Evolutionary conservation across 352 stramenopile species (phyloP).

Genomic region (Phytophthora megakarya): DNA sequence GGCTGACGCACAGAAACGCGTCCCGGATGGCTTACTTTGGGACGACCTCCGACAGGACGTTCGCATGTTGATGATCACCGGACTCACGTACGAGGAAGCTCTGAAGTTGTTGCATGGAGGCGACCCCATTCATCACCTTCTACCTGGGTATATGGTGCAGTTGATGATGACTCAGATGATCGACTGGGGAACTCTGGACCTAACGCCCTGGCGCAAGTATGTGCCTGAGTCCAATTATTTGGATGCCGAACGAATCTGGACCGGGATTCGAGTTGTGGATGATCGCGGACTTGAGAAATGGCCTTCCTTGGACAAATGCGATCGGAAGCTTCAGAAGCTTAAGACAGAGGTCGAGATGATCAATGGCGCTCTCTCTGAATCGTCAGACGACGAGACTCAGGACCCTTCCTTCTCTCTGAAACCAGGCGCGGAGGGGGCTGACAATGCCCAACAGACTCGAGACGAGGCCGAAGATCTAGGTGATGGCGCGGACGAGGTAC

Average conservation of each 20-base stretch:
- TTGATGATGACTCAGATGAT: background rate
- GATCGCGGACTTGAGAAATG: background rate
- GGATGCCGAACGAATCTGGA: background rate
- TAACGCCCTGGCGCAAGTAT: background rate
- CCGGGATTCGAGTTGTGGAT: background rate
- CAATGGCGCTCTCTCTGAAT: too few species aligned
- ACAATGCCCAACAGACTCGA: too few species aligned
- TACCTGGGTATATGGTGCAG: background rate
- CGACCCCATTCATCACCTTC: background rate
- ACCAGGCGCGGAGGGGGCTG: too few species aligned
- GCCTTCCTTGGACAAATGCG: background rate
- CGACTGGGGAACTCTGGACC: background rate
- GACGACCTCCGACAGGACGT: background rate
- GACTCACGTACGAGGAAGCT: too few species aligned
- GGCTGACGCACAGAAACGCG: too few species aligned
- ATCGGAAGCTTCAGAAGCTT: background rate
- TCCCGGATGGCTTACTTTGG: too few species aligned
- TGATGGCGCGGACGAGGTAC: too few species aligned
- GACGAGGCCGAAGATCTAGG: too few species aligned
- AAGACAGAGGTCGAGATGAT: too few species aligned
- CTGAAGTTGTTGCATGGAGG: background rate
- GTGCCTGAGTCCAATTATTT: background rate
- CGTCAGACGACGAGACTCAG: too few species aligned
- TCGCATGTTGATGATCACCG: too few species aligned
- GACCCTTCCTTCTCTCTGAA: too few species aligned